Evolutionary conservation across 129 eudicot species (phyloP).

Genomic region (Apium graveolens): DNA sequence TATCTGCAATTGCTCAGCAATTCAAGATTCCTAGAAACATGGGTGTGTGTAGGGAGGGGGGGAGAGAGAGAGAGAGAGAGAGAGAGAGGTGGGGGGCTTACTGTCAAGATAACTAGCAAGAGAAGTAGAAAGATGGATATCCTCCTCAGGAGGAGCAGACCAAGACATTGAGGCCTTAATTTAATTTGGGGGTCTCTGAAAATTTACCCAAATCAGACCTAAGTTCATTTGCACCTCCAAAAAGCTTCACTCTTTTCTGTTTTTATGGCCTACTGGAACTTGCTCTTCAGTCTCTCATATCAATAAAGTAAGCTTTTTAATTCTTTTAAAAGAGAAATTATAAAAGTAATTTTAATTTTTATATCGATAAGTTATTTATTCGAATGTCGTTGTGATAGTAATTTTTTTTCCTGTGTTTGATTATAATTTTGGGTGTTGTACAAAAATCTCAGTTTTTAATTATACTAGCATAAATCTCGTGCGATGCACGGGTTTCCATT

Average conservation of each 20-base stretch:
- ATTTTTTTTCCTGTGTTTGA: too few species aligned
- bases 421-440: too few species aligned
- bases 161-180: constrained; percentile 59
- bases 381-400: too few species aligned
- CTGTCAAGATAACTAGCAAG: constrained; percentile 97
- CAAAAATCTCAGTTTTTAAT: too few species aligned
- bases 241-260: constrained; percentile 9
- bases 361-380: too few species aligned
- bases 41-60: not conserved
- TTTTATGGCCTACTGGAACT: constrained; percentile 1
- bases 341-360: too few species aligned
- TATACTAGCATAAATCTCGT: too few species aligned
- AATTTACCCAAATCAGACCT: constrained; percentile 40
- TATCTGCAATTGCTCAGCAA: not conserved
- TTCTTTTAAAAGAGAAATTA: too few species aligned
- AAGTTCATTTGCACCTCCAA: constrained; percentile 42
- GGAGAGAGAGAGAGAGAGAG: not conserved
- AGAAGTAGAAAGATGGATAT: constrained; percentile 78
- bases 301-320: too few species aligned
- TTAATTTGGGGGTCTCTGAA: constrained; percentile 23
- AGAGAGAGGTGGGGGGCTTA: constrained; percentile 24
- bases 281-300: too few species aligned
- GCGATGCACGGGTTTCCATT: too few species aligned
- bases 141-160: constrained; percentile 74
- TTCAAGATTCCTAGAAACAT: not conserved